These are phyloP conservation scores for Sparassis latifolia DNA, from an alignment of 1,284 basidiomycete species.

Conservation along the genomic window DNA sequence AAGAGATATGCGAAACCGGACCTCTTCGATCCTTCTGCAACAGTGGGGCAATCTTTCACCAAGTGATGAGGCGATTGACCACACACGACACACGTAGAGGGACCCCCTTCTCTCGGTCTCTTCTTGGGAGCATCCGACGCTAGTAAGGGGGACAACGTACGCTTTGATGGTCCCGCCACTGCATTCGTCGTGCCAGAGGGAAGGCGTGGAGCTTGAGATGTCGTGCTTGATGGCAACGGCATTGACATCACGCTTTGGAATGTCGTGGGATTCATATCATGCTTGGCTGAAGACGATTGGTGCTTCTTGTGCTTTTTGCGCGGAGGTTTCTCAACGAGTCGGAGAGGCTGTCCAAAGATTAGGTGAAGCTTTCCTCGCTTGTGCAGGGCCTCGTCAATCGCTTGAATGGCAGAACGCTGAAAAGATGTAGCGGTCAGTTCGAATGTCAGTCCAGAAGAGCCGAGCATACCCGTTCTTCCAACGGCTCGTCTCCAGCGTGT, in stretches of 20 bases:
- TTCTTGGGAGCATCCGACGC: constrained; percentile 27
- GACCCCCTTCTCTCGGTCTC: constrained; percentile 29
- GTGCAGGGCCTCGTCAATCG: constrained; percentile 57
- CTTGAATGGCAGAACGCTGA: constrained; percentile 54
- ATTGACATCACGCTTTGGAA: too few relatives aligned
- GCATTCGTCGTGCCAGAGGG: constrained; percentile 2
- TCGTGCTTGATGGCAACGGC: too few relatives aligned
- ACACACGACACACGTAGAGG: constrained; percentile 40
- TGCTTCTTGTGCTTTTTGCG: constrained; percentile 12
- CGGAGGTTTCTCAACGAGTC: constrained; percentile 32
- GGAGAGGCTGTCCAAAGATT: constrained; percentile 56
- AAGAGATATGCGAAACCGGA: constrained; percentile 18
- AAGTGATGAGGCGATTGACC: constrained; percentile 34
- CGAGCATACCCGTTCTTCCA: constrained; percentile 50
- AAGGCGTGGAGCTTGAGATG: not conserved
- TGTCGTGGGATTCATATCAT: too few relatives aligned
- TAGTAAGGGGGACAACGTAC: constrained; percentile 26
- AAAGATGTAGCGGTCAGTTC: not conserved
- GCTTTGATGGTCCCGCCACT: constrained; percentile 28
- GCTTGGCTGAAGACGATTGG: not conserved
- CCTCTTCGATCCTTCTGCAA: constrained; percentile 44
- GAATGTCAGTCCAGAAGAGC: too few relatives aligned
- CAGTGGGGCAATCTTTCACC: constrained; percentile 46
- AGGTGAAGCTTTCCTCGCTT: constrained; percentile 46
- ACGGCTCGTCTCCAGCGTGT: constrained; percentile 55